phyloP scores from a whole-genome alignment of 2,329 filamentous ascomycete species.

The Parafenestella ontariensis region DNA sequence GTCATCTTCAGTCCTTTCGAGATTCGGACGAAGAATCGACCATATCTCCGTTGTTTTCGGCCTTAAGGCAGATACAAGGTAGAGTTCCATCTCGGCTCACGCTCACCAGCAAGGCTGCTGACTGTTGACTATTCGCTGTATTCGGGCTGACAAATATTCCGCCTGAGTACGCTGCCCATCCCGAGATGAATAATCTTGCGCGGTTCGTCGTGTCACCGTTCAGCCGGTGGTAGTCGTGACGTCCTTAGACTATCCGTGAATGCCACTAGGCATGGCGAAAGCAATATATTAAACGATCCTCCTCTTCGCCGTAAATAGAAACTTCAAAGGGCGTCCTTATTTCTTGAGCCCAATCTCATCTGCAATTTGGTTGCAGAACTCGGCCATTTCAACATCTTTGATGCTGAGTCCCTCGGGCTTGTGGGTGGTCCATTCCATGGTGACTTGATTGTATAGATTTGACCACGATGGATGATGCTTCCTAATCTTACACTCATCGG shows the following conservation, averaged over 20 bases:
- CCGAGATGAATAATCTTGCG: background rate
- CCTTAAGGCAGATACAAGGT: background rate
- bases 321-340: background rate
- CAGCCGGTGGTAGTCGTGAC: too few species aligned
- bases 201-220: background rate
- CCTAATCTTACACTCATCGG: conserved; percentile 42
- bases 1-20: background rate
- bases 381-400: conserved; percentile 48
- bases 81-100: background rate
- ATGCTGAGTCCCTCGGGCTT: conserved; percentile 42
- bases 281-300: background rate
- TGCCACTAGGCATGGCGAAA: background rate
- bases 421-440: conserved; percentile 48
- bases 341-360: conserved; percentile 35
- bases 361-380: conserved; percentile 43
- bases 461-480: conserved; percentile 45
- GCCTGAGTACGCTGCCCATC: background rate
- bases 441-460: conserved; percentile 44
- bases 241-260: too few species aligned
- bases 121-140: background rate
- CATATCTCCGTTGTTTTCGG: background rate
- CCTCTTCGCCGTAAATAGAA: too few species aligned
- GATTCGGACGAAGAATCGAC: background rate
- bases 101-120: background rate
- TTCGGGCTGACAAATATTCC: background rate